Base-by-base conservation (phyloP, 768 basidiomycete species). In the Lactarius pseudohatsudake region DNA sequence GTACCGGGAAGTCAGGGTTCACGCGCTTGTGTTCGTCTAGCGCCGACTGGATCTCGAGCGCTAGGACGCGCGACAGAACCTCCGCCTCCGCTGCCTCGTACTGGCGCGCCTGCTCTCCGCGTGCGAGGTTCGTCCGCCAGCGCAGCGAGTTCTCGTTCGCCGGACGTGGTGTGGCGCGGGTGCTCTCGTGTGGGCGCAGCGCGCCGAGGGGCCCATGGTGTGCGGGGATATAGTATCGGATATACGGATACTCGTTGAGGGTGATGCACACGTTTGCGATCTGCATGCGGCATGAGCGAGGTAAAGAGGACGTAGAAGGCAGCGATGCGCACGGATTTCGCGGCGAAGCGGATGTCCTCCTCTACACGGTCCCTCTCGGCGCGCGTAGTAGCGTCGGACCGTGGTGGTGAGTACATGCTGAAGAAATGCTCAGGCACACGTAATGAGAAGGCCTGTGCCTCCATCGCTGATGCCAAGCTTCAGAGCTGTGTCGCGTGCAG, bases 221-320 rank as follows among this genome's bases (percentile, higher is more conserved):
- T 15, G 86, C 79, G 5, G 96, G 94, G 61, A 91, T 78, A 75
- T 97, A 98, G 78, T 96, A 98, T 38, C 96, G 90, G 70, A 98
- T 89, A 74, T 85, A 90, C 0, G 97, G 97, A 72, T 89, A 92
- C 75, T 99, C 97, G 72, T 94, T 90, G 34, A 98, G 77, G 0
- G 92, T 86, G 18, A 97, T 89, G 76, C 95, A 93, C 4, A 96
- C 77, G 72, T 98, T 97, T 32, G 93, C 76, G 69, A 99, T 89
- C 95, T 91, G 72, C 59, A 53, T 58, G 30, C 16, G 34, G 57
- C 50, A 62, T 55, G 38, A 63, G 59, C 28, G 50, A 60, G 11
- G 43, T 36, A 10, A 50, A 30, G 20, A n/a, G 8, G 30, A 55
- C 32, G 22, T 18, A 30, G 32, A 56, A 56, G 40, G 34, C 7